Conservation (phyloP, 768 basidiomycete species). For the Russula vinacea region DNA sequence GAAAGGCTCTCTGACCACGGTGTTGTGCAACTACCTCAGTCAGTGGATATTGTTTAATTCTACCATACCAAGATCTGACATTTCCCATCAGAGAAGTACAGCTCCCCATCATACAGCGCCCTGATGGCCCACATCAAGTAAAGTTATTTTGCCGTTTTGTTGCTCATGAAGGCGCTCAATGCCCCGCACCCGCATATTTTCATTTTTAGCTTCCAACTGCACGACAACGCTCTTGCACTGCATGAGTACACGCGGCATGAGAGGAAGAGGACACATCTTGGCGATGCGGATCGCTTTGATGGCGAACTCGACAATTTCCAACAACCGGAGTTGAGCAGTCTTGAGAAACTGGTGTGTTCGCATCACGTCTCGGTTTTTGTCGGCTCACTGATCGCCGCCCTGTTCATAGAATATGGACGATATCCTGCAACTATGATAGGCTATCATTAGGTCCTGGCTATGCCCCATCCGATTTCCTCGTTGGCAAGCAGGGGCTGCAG, state of each 20-base stretch:
- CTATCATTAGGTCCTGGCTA: too few species aligned
- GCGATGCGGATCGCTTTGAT: slow-evolving; percentile 12
- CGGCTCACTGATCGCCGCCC: background rate
- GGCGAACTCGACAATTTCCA: slow-evolving; percentile 26
- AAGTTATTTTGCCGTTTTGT: background rate
- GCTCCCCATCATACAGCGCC: slow-evolving; percentile 8
- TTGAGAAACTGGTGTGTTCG: slow-evolving; percentile 17
- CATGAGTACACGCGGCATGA: slow-evolving; percentile 17
- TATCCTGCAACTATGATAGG: slow-evolving; percentile 5
- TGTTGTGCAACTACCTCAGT: slow-evolving; percentile 26
- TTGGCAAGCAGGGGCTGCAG: background rate
- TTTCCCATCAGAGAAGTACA: slow-evolving; percentile 10
- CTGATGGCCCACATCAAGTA: slow-evolving; percentile 28
- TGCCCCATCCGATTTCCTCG: background rate
- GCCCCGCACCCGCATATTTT: background rate
- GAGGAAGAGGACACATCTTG: slow-evolving; percentile 6
- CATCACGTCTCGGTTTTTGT: background rate
- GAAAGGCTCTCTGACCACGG: slow-evolving; percentile 31
- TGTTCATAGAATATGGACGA: slow-evolving; percentile 10
- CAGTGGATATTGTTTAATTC: background rate
- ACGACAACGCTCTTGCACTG: slow-evolving; percentile 14
- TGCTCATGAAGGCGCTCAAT: background rate
- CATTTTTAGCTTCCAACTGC: slow-evolving; percentile 12
- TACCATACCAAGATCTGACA: background rate
- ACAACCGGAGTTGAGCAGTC: slow-evolving; percentile 21